These are phyloP conservation scores for Aspergillus sp. DNA, from an alignment of 2,329 filamentous ascomycete genomes.

Conservation along the genomic window DNA sequence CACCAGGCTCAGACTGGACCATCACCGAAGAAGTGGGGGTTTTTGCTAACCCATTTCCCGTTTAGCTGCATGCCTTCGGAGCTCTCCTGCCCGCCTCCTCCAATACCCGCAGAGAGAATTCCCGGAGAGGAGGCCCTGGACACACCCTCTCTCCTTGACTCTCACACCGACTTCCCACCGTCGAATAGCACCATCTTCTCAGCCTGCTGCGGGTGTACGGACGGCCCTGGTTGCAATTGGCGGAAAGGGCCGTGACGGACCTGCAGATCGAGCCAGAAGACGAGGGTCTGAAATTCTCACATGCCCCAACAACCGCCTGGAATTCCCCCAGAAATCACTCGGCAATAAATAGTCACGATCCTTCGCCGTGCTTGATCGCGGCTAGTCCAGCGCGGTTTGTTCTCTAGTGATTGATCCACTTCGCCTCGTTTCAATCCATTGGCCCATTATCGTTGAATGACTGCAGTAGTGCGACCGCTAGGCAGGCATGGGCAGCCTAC, in stretches of 20 bases:
- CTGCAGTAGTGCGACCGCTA: conserved; percentile 6
- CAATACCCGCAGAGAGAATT: conserved; percentile 4
- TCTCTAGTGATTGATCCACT: not conserved
- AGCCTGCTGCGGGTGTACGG: not conserved
- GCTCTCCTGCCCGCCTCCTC: conserved; percentile 7
- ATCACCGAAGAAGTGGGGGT: not conserved
- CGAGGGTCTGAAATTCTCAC: conserved; percentile 3
- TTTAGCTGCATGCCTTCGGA: conserved; percentile 9
- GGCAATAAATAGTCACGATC: not conserved
- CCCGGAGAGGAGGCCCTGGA: not conserved
- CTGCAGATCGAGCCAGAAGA: conserved; percentile 7
- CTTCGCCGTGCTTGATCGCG: conserved; percentile 13
- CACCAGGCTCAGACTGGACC: not conserved
- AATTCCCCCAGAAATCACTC: conserved; percentile 2
- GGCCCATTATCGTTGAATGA: conserved; percentile 2
- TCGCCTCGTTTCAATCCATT: conserved; percentile 5
- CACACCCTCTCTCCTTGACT: not conserved
- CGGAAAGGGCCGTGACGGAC: conserved; percentile 3
- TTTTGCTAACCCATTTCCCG: not conserved
- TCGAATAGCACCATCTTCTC: not conserved
- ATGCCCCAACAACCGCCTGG: conserved; percentile 6
- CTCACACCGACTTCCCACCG: conserved; percentile 5
- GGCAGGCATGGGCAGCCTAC: conserved; percentile 4
- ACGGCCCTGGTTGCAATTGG: not conserved
- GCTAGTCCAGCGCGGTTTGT: conserved; percentile 9